phyloP scores from a whole-genome alignment of 345 rosid species.

The Rhizophora apiculata region DNA sequence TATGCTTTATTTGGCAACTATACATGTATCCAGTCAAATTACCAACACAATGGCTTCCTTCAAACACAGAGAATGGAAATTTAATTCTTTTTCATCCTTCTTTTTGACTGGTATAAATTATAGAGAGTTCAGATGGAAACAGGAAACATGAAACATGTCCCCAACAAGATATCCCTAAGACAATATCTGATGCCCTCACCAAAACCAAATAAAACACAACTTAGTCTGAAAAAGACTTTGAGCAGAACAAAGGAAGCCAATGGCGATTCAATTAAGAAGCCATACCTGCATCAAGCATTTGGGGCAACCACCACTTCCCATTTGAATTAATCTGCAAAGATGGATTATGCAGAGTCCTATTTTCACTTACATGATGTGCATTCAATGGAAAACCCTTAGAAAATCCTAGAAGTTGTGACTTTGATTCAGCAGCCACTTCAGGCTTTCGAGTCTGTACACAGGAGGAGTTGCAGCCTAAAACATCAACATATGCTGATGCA shows the following conservation, averaged over 20 bases:
- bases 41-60: not conserved
- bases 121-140: not conserved
- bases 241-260: constrained; percentile 10
- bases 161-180: constrained; percentile 11
- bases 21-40: not conserved
- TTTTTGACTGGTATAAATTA: not conserved
- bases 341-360: constrained; percentile 20
- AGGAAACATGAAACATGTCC: not conserved
- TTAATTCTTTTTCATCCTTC: not conserved
- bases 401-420: constrained; percentile 37
- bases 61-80: not conserved
- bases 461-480: constrained; percentile 23
- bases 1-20: not conserved
- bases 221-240: not conserved
- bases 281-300: constrained; percentile 54
- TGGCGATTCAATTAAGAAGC: constrained; percentile 16
- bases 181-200: constrained; percentile 10
- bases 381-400: constrained; percentile 37
- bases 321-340: constrained; percentile 24
- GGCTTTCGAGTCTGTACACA: constrained; percentile 36
- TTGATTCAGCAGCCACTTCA: constrained; percentile 29
- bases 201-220: not conserved
- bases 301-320: constrained; percentile 43
- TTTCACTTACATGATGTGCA: constrained; percentile 30
- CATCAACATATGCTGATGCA: constrained; percentile 36